A percentile compares a stretch with the other conserved stretches of the same genome.
These are phyloP conservation scores for Capsicum pubescens DNA, from an alignment of 257 asterid genomes.

Conservation along the genomic window DNA sequence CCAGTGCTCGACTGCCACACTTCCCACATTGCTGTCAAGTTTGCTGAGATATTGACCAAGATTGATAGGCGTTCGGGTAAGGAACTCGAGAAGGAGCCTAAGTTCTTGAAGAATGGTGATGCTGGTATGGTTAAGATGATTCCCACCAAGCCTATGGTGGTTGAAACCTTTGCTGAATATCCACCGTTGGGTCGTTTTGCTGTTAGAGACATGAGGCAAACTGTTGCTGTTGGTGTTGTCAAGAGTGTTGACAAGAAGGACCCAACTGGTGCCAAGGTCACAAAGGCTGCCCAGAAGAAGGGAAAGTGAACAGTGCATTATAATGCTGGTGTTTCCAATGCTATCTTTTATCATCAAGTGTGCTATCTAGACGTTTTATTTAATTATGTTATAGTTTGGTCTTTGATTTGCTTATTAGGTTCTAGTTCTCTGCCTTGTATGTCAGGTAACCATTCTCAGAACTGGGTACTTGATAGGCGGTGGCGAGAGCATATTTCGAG, in stretches of 20 bases:
- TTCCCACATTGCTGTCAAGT: conserved; percentile 26
- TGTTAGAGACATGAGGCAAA: conserved; percentile 19
- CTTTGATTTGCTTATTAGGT: background rate
- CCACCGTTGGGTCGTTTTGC: conserved; percentile 19
- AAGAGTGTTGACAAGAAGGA: conserved; percentile 23
- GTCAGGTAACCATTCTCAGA: conserved; percentile 17
- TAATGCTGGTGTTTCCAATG: background rate
- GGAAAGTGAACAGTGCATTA: conserved; percentile 12
- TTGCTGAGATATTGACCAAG: conserved; percentile 24
- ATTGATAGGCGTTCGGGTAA: conserved; percentile 26
- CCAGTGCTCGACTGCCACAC: conserved; percentile 24
- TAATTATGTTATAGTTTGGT: background rate
- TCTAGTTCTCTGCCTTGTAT: conserved; percentile 19
- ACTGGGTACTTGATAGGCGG: conserved; percentile 28
- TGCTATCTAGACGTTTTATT: background rate
- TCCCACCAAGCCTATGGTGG: conserved; percentile 23
- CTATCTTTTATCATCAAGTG: background rate
- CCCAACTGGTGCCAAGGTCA: conserved; percentile 26
- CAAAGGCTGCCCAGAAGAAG: conserved; percentile 24
- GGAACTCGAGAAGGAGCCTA: conserved; percentile 25
- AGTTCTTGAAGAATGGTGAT: conserved; percentile 28
- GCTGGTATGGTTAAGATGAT: conserved; percentile 29
- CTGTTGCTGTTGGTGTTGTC: conserved; percentile 26
- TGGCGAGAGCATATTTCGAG: background rate
- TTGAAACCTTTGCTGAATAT: conserved; percentile 3